Conservation (phyloP, 768 basidiomycete genomes). For the Megacollybia marginata region DNA sequence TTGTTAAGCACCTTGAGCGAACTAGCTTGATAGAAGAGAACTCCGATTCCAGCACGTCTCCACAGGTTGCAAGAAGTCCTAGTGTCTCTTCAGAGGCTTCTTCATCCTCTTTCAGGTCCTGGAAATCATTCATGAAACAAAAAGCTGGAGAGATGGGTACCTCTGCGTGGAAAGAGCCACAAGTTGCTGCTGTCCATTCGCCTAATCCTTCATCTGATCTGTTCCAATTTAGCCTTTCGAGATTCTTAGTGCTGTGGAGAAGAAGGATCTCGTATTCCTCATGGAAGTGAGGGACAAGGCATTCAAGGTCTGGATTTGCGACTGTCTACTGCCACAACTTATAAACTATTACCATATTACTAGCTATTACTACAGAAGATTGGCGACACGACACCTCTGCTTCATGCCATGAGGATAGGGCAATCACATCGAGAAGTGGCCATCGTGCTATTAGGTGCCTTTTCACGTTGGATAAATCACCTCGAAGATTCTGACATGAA, state of each 20-base stretch:
- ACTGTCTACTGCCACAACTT: background rate
- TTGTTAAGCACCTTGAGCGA: conserved; percentile 46
- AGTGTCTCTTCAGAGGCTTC: conserved; percentile 13
- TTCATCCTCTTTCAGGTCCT: conserved; percentile 9
- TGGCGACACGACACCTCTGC: conserved; percentile 80
- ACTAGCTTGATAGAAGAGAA: conserved; percentile 30
- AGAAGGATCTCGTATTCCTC: conserved; percentile 72
- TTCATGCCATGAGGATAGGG: conserved; percentile 85
- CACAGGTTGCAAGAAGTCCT: conserved; percentile 4
- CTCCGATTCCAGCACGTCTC: background rate
- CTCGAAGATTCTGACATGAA: conserved; percentile 60
- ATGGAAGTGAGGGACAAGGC: conserved; percentile 79
- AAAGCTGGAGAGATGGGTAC: background rate
- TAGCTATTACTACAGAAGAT: conserved; percentile 79
- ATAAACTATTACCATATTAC: conserved; percentile 1
- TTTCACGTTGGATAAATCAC: conserved; percentile 88
- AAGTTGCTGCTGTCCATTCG: conserved; percentile 25
- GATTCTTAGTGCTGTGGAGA: conserved; percentile 79
- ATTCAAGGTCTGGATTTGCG: conserved; percentile 53
- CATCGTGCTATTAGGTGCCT: conserved; percentile 81
- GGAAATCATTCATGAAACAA: conserved; percentile 6
- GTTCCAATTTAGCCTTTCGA: conserved; percentile 40
- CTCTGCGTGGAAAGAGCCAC: conserved; percentile 43
- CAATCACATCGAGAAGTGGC: conserved; percentile 74
- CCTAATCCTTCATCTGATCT: background rate